Conservation (phyloP, 352 stramenopile species). For the Globisporangium megalacanthum region DNA sequence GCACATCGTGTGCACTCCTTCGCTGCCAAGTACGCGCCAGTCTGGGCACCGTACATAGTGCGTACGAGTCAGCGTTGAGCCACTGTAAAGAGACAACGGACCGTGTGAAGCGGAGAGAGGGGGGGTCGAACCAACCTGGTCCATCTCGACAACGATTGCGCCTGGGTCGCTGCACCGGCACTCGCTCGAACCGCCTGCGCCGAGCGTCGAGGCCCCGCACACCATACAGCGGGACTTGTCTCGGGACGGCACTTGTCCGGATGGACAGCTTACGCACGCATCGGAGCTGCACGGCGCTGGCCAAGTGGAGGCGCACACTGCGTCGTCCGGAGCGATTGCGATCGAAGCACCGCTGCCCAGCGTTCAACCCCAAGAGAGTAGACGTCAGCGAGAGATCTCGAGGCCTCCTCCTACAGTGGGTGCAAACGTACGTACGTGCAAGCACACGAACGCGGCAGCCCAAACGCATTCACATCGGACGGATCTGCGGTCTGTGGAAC, state of each 20-base stretch:
- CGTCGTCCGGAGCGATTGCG: conserved; percentile 19
- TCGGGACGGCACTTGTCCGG: conserved; percentile 28
- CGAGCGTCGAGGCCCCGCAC: conserved; percentile 60
- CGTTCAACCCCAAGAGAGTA: not conserved
- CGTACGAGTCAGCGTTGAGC: not conserved
- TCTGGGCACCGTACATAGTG: conserved; percentile 20
- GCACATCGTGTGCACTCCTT: conserved; percentile 65
- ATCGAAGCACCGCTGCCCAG: conserved; percentile 17
- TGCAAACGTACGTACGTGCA: conserved; percentile 27
- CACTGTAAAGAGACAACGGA: not conserved
- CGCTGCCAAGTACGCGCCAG: conserved; percentile 32
- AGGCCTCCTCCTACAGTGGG: not conserved
- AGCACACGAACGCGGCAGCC: conserved; percentile 28
- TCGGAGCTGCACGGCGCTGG: conserved; percentile 50
- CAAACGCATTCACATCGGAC: conserved; percentile 15
- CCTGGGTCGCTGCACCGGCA: conserved; percentile 35
- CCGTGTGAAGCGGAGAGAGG: not conserved
- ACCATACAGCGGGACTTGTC: conserved; percentile 43
- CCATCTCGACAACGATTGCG: conserved; percentile 51
- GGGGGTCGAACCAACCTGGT: conserved; percentile 17
- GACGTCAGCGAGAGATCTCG: not conserved
- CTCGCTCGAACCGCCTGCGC: conserved; percentile 28
- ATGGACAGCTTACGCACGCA: conserved; percentile 33
- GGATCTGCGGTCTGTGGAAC: conserved; percentile 27
- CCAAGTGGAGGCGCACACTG: conserved; percentile 50